Conservation (phyloP, 495 filamentous ascomycete species). For the Neurospora discreta region DNA sequence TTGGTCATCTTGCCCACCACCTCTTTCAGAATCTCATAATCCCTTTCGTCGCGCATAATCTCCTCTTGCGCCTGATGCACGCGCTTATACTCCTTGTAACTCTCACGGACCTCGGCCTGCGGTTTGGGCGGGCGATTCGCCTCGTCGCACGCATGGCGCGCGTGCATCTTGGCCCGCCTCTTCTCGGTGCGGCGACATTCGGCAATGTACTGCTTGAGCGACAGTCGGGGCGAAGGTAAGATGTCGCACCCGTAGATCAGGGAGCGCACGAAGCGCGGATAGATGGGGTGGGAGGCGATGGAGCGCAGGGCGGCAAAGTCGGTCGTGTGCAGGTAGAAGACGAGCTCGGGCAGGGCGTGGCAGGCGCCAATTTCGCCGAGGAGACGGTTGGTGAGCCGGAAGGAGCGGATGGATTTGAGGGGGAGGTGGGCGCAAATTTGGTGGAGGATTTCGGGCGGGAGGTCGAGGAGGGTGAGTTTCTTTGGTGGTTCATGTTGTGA, state of each 20-base stretch:
- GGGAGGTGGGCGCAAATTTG: neutral
- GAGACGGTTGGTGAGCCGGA: neutral
- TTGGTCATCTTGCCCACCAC: neutral
- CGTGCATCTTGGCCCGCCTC: neutral
- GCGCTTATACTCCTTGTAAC: neutral
- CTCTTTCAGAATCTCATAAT: neutral
- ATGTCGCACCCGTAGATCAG: neutral
- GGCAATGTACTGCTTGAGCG: neutral
- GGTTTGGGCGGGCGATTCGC: neutral
- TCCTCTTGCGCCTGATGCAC: neutral
- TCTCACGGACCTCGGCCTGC: neutral
- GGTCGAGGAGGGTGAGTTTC: neutral
- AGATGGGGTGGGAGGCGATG: neutral
- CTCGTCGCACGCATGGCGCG: neutral
- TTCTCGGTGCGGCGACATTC: neutral
- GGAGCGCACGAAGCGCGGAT: neutral
- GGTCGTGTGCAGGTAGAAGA: neutral
- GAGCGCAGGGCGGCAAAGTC: neutral
- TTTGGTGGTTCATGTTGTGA: neutral
- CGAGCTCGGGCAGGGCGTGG: neutral
- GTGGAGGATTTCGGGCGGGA: neutral
- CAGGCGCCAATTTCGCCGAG: neutral
- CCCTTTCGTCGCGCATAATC: neutral
- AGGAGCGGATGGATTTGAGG: neutral
- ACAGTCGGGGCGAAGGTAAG: neutral